Evolutionary conservation across 2,329 filamentous ascomycete genomes (phyloP), one percentile per base, ranked within the genome.

Genomic region (Dichotomopilus funicola): DNA sequence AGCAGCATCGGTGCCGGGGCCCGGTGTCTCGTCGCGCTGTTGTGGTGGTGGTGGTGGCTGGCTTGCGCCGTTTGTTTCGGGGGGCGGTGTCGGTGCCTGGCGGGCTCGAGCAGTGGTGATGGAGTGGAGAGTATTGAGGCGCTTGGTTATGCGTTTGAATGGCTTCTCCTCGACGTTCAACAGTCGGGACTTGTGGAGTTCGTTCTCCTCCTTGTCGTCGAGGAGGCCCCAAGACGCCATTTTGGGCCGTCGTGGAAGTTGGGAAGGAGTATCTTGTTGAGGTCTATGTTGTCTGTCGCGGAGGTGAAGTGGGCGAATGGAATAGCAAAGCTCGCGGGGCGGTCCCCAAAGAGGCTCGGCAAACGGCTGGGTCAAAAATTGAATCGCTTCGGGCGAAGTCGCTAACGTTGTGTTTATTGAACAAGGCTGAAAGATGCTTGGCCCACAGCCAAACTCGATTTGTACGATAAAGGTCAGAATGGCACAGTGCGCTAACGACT

Each of bases 101-200:
- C 75, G 77, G 46, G 76, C 76, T 52, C 65, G 67, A 7, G 70
- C 65, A 57, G 78, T 74, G 13, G 87, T 77, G 35, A 89, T 78
- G 19, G 86, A 82, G 53, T 83, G 82, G 12, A 87, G 81, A 27
- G 81, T 79, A 5, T 89, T 78, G 7, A 97, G 81, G 36, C 88
- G 86, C 72, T 91, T 91, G 27, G 88, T 89, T 57, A 96, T 84
- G 58, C 91, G 87, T 70, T 89, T 89, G 75, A 95, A 96, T 0
- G 91, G 90, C 56, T 91, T 91, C 68, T 95, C 89, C 75, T 97
- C 92, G 59, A 96, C 87, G 61, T 89, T 88, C 40, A 96, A 81
- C 4, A 96, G 86, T 43, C 92, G 89, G 35, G 81, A 81, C 67
- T 91, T 92, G 75, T 96, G 92, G 40, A 96, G 85, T 61, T 90